Evolutionary conservation across 1,139 yeast genomes (phyloP), one percentile per base, ranked within the genome.

Genomic region (Yamadazyma jaroonii): DNA sequence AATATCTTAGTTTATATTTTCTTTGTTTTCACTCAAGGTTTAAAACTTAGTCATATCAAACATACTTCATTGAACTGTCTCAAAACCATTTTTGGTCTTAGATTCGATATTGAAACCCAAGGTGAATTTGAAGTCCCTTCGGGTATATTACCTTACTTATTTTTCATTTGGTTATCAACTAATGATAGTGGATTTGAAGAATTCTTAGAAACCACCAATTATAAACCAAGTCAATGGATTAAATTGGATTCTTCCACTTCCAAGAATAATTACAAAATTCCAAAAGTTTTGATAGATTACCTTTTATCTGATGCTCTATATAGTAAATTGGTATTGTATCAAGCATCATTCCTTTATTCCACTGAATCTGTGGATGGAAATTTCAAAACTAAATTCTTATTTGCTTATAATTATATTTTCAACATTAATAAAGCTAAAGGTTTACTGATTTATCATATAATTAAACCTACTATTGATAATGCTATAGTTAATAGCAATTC

Each of bases 41-140:
- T 86, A 39, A 77, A 78, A 35, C 62, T 78, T 9, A 78, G 90
- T 3, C 78, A 76, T 38, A 72, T 84, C 20, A 75, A 78, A 41
- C 75, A 74, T n/a, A 62, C 70, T 2, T 77, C 92, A 0, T 54
- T 81, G 33, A 62, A 63, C 2, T 70, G 80, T 17, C 54, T 86
- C 50, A 74, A 70, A 43, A 55, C 63, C 1, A 59, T 81, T 21
- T 72, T 83, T 52, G 67, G 64, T 33, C 58, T 72, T 12, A 63
- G 82, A 44, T 73, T 72, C 34, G 33, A 26, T 3, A 9, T 34
- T 10, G 47, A 45, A 31, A 31, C 35, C 10, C 34, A 21, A 10
- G 22, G 24, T 21, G 36, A 25, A 4, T 32, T 13, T 28, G 49
- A 47, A 34, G 34, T 42, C 1, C 46, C 52, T n/a, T 14, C 38